A percentile compares a stretch with the other conserved stretches of the same genome.
These are phyloP conservation scores for Yarrowia sp. DNA, from an alignment of 805 yeast genomes.

Conservation along the genomic window DNA sequence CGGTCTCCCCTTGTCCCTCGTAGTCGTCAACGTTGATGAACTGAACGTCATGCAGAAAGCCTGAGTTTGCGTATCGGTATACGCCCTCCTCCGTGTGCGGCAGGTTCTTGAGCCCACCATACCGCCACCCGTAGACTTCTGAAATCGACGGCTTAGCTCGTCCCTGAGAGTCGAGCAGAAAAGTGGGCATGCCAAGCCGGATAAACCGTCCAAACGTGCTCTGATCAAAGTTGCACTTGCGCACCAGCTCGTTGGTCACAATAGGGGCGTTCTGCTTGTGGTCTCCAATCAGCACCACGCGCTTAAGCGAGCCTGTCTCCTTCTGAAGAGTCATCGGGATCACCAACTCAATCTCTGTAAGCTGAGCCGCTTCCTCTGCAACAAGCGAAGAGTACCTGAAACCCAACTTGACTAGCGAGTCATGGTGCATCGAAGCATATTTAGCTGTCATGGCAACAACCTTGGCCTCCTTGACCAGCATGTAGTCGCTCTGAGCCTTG, in stretches of 20 bases:
- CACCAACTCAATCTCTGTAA: slow-evolving; percentile 40
- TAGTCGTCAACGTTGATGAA: slow-evolving; percentile 40
- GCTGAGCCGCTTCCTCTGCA: slow-evolving; percentile 39
- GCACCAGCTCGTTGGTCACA: slow-evolving; percentile 29
- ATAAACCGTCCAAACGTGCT: slow-evolving; percentile 37
- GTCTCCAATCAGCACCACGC: slow-evolving; percentile 44
- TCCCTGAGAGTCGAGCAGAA: slow-evolving; percentile 34
- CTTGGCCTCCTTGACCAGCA: slow-evolving; percentile 34
- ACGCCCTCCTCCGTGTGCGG: slow-evolving; percentile 24
- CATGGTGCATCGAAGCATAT: slow-evolving; percentile 30
- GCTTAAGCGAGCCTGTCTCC: slow-evolving; percentile 29
- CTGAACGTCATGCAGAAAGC: slow-evolving; percentile 39
- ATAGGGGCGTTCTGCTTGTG: slow-evolving; percentile 34
- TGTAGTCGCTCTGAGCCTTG: slow-evolving; percentile 32
- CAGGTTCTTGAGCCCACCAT: slow-evolving; percentile 26
- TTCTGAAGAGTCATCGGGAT: slow-evolving; percentile 34
- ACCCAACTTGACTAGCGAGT: slow-evolving; percentile 29
- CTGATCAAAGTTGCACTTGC: slow-evolving; percentile 30
- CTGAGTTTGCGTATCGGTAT: slow-evolving; percentile 39
- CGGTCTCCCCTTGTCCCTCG: slow-evolving; percentile 38
- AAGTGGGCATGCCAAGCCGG: slow-evolving; percentile 31
- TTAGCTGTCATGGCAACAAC: slow-evolving; percentile 38
- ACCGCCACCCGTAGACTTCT: slow-evolving; percentile 33
- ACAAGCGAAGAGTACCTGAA: slow-evolving; percentile 39
- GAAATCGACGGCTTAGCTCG: slow-evolving; percentile 35